Conservation (phyloP, 805 yeast genomes). For the Teunomyces gatunensis region DNA sequence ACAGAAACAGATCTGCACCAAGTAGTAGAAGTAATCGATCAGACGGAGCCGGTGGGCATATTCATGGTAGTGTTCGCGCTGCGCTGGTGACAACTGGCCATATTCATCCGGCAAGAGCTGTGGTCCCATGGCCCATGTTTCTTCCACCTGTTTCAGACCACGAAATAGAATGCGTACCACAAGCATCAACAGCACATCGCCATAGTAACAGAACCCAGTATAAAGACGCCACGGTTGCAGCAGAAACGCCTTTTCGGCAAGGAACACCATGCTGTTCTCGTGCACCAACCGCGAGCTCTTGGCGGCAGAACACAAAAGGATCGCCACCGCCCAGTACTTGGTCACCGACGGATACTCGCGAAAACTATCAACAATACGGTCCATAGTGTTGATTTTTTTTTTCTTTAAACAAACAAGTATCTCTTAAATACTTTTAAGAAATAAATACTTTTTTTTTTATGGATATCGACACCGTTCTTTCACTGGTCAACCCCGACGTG, state of each 20-base stretch:
- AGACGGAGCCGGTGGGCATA: slow-evolving; percentile 18
- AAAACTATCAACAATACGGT: slow-evolving; percentile 14
- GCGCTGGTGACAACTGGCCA: slow-evolving; percentile 10
- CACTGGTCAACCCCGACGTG: not conserved
- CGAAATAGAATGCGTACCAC: slow-evolving; percentile 16
- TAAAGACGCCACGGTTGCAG: slow-evolving; percentile 38
- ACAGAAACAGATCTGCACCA: slow-evolving; percentile 22
- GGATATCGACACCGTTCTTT: not conserved
- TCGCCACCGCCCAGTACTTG: slow-evolving; percentile 26
- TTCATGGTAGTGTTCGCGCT: slow-evolving; percentile 12
- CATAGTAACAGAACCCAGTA: slow-evolving; percentile 34
- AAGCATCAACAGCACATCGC: slow-evolving; percentile 23
- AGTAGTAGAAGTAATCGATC: slow-evolving; percentile 30
- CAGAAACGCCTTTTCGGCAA: slow-evolving; percentile 25
- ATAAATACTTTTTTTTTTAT: not conserved
- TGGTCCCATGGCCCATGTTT: slow-evolving; percentile 14
- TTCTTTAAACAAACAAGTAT: too few species aligned
- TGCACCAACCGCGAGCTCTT: slow-evolving; percentile 20
- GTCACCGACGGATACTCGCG: slow-evolving; percentile 20
- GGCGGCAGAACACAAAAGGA: slow-evolving; percentile 18
- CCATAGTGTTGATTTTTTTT: slow-evolving; percentile 11
- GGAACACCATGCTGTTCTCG: slow-evolving; percentile 18
- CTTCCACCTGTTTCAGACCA: slow-evolving; percentile 25
- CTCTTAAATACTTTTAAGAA: too few species aligned
- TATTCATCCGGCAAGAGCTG: slow-evolving; percentile 22